These are phyloP conservation scores for Pichia norvegensis DNA, from an alignment of 1,139 yeast species.

Conservation along the genomic window DNA sequence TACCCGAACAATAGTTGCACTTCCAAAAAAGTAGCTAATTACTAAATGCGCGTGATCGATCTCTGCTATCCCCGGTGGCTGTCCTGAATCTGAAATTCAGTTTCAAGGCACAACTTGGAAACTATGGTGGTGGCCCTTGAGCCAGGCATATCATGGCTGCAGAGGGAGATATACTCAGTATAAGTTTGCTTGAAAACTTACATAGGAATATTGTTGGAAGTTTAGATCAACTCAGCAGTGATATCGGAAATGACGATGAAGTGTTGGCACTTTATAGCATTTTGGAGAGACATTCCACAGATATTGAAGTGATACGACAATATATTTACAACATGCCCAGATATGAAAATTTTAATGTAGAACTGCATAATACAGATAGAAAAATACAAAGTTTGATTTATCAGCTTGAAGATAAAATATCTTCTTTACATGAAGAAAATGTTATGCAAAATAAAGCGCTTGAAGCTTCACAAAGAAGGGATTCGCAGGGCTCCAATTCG, in stretches of 20 bases:
- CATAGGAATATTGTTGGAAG: not conserved
- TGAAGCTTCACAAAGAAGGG: not conserved
- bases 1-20: too few relatives aligned
- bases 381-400: slow-evolving; percentile 13
- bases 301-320: slow-evolving; percentile 4
- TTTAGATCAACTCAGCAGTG: not conserved
- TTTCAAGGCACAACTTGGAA: too few relatives aligned
- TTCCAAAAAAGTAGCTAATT: too few relatives aligned
- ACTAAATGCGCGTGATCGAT: too few relatives aligned
- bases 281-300: not conserved
- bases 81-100: too few relatives aligned
- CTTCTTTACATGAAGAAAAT: not conserved
- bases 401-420: slow-evolving; percentile 14
- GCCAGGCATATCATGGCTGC: not conserved
- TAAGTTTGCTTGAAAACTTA: not conserved
- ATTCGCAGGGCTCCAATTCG: not conserved
- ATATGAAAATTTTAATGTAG: not conserved
- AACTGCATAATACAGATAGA: slow-evolving; percentile 13
- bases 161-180: not conserved
- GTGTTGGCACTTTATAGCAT: slow-evolving; percentile 2
- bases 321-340: not conserved
- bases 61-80: too few relatives aligned
- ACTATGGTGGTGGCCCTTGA: too few relatives aligned
- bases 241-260: not conserved
- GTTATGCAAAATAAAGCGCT: slow-evolving; percentile 4